These are phyloP conservation scores for Lachancea waltii DNA, from an alignment of 805 yeast genomes.

Conservation along the genomic window DNA sequence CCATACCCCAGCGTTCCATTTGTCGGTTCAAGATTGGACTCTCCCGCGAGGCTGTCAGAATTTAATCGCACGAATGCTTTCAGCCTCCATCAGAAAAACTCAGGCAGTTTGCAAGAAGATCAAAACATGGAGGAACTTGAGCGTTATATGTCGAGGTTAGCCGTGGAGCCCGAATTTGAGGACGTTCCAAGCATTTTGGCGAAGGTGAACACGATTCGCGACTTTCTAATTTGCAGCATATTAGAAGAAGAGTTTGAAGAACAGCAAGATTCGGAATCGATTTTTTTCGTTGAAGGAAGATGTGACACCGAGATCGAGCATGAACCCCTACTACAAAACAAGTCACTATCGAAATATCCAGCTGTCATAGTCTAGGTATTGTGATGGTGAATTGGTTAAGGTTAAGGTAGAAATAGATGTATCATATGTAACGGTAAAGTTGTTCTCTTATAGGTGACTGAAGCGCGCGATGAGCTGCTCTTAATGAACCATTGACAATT, in stretches of 20 bases:
- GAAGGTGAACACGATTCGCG: conserved; percentile 22
- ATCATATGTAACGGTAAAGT: not conserved
- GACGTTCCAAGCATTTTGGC: conserved; percentile 14
- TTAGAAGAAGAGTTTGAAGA: conserved; percentile 20
- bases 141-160: not conserved
- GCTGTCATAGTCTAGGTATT: conserved; percentile 4
- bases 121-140: not conserved
- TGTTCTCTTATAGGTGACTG: not conserved
- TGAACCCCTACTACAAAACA: not conserved
- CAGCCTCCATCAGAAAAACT: conserved; percentile 10
- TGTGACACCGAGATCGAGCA: not conserved
- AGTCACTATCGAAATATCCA: conserved; percentile 5
- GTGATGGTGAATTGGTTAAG: not conserved
- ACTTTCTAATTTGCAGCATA: conserved; percentile 26
- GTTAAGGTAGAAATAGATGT: not conserved
- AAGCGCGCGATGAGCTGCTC: not conserved
- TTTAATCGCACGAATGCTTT: conserved; percentile 1
- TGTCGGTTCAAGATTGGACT: conserved; percentile 4
- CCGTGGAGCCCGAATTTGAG: conserved; percentile 5
- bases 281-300: no score
- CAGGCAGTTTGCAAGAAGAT: not conserved
- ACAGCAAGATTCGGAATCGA: not conserved
- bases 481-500: not conserved
- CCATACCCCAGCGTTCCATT: conserved; percentile 4
- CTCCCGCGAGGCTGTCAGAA: conserved; percentile 3